Base-by-base conservation (phyloP, 2,329 filamentous ascomycete species). In the Fusarium dlaminii region DNA sequence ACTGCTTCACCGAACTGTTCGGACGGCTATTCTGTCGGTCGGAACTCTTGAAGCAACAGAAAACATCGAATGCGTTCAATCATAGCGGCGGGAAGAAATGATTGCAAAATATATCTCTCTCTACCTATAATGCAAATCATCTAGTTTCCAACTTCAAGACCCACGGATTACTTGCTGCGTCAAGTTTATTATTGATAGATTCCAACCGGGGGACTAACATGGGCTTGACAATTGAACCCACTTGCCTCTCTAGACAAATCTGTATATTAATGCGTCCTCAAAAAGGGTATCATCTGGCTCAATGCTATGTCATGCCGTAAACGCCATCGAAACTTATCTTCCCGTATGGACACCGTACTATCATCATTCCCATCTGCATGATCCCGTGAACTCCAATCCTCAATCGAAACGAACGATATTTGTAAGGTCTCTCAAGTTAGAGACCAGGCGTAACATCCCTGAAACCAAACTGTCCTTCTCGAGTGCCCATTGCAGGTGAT, bases 241-340 rank as follows among this genome's bases (percentile, higher is more conserved):
- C 43, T 29, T 37, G 24, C 46, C 42, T 37, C 54, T 39, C 27
- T 48, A 56, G 45, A 48, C 37, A 49, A 37, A 58, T 49, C 39
- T 40, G 43, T 52, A 37, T 40, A 65, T 45, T 18, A 30, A 42
- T 29, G 51, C 27, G 27, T 72, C 59, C 58, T 61, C 68, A 65
- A 75, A 74, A 72, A 36, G 72, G 72, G 72, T 74, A 74, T 74
- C 72, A 43, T 66, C 55, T 57, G 68, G 63, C 68, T 66, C 42
- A 63, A 74, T 69, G 40, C 43, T 56, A 72, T 68, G 43, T 45
- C 72, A 54, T 61, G 48, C 72, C 72, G 59, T 66, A 74, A 72
- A 74, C 72, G 72, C 72, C 72, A 51, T 58, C 48, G 36, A 45
- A 63, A 58, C 43, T 17, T 36, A 32, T 56, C 57, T 39, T 63